phyloP scores from a whole-genome alignment of 208 protist species.

The Wallacemonas sp. region DNA sequence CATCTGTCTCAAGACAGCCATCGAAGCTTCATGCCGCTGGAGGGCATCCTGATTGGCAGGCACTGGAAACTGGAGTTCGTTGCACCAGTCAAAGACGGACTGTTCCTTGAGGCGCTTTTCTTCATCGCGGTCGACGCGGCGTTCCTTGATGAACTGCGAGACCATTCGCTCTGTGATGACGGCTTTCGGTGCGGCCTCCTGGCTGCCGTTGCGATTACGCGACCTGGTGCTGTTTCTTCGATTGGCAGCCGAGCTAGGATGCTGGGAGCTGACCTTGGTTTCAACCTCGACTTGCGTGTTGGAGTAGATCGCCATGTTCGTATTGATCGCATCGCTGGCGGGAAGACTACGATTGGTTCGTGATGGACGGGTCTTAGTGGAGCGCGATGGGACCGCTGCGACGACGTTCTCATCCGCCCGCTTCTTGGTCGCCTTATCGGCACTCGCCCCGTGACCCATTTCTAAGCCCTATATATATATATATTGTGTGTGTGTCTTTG shows the following conservation, averaged over 20 bases:
- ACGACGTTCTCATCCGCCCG: not conserved
- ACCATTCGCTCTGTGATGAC: slow-evolving; percentile 13
- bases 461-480: too few relatives aligned
- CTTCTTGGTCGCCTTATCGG: not conserved
- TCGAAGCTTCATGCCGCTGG: slow-evolving; percentile 25
- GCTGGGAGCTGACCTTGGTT: slow-evolving; percentile 6
- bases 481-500: too few relatives aligned
- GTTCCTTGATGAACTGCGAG: slow-evolving; percentile 9
- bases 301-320: not conserved
- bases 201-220: not conserved
- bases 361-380: not conserved
- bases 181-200: not conserved
- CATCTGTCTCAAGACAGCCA: slow-evolving; percentile 20
- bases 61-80: slow-evolving; percentile 4
- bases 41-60: slow-evolving; percentile 20
- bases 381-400: not conserved
- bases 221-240: not conserved
- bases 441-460: slow-evolving; percentile 13
- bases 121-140: not conserved
- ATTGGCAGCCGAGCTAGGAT: not conserved
- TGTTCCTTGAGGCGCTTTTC: slow-evolving; percentile 8
- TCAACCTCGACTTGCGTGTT: slow-evolving; percentile 10
- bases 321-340: not conserved
- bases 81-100: slow-evolving; percentile 12
- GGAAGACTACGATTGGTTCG: not conserved